Conservation (phyloP, 768 basidiomycete genomes). For the Suillus paluster region DNA sequence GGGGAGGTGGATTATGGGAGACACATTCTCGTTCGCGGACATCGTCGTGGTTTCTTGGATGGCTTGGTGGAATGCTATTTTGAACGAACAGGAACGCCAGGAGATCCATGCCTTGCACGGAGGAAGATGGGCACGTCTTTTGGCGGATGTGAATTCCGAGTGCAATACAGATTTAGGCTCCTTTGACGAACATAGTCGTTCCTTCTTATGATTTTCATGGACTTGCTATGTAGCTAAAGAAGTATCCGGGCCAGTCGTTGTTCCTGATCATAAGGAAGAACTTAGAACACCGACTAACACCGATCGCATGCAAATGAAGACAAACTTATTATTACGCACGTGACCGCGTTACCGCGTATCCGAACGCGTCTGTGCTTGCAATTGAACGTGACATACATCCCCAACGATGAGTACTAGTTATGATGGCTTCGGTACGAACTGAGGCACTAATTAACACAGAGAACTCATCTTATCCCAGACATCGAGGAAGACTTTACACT, state of each 20-base stretch:
- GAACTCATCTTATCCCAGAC: neutral
- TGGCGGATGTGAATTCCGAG: constrained; percentile 29
- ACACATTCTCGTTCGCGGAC: constrained; percentile 6
- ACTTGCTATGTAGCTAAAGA: no score
- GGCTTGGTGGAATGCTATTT: neutral
- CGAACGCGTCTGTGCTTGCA: neutral
- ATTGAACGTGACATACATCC: neutral
- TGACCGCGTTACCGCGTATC: neutral
- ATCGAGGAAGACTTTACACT: neutral
- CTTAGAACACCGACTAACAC: no score
- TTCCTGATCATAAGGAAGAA: no score
- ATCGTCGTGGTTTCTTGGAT: constrained; percentile 2
- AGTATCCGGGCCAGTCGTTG: no score
- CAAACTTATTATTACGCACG: neutral
- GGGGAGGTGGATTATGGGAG: constrained; percentile 11
- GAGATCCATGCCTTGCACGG: constrained; percentile 6
- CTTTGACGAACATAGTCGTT: neutral
- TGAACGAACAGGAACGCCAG: neutral
- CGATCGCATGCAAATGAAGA: neutral
- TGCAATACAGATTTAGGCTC: constrained; percentile 19
- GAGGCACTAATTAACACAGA: neutral
- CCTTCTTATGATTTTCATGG: neutral
- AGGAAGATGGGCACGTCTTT: constrained; percentile 8
- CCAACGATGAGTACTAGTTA: neutral
- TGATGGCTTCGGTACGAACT: neutral